Evolutionary conservation across 2,329 filamentous ascomycete species (phyloP), one percentile per base, ranked within the genome.

Genomic region (Fusarium coffeatum): DNA sequence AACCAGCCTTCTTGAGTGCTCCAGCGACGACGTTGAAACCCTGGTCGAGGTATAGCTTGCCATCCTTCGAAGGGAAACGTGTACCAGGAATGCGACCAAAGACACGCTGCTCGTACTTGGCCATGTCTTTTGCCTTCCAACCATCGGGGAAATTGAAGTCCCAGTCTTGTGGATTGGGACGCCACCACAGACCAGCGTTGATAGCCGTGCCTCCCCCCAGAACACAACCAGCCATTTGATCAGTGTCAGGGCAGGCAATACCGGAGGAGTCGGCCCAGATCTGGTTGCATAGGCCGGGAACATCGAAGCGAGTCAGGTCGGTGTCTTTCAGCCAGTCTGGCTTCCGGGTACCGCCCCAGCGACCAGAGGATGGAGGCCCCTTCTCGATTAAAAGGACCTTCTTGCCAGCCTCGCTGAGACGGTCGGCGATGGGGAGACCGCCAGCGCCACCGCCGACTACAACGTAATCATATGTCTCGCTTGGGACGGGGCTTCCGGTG

Each of bases 161-260:
- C 59, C 59, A 60, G 9, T 61, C 59, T 27, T 6, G 1, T 15
- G 59, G 59, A 4, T 50, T 61, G 28, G 59, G 59, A n/a, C 59
- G 59, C 59, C 59, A 61, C 59, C 59, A 61, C 2, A 61, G n/a
- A 32, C 55, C 59, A 45, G 59, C 59, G 18, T 61, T 61, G 9
- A 61, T 30, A 9, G 59, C 59, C 16, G 59, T 61, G 1, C 59
- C 59, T 13, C 59, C 59, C 11, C 59, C 59, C 5, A 61, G 55
- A n/a, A 61, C 59, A 27, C 59, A 61, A 8, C 59, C 59, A 2
- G 59, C 55, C 59, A 61, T 61, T 20, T 61, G 59, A n/a, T 61
- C 59, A 4, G 59, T 61, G 1, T 61, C 59, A 2, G 59, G 59
- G 0, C 59, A 61, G 6, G 59, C 59, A 51, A 61, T 60, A 2